Evolutionary conservation across 257 asterid genomes (phyloP).

Genomic region (Misopates orontium): DNA sequence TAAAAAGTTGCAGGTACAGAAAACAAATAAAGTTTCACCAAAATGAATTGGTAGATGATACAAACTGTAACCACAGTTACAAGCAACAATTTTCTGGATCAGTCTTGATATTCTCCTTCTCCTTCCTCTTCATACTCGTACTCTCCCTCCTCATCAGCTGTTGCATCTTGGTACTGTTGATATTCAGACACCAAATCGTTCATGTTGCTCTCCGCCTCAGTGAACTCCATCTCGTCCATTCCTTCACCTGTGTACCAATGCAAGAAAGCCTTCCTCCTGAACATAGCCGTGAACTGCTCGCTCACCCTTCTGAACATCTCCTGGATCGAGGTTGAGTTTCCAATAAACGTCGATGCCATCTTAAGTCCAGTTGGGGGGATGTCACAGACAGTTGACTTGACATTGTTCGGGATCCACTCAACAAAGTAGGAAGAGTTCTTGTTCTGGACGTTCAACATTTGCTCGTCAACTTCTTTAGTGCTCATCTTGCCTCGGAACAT

Average conservation of each 20-base stretch:
- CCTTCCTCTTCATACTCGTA: constrained; percentile 34
- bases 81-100: background rate
- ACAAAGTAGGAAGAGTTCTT: constrained; percentile 21
- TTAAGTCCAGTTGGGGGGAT: constrained; percentile 36
- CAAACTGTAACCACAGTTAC: constrained; percentile 33
- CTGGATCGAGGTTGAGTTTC: constrained; percentile 19
- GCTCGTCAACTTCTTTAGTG: constrained; percentile 19
- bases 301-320: constrained; percentile 25
- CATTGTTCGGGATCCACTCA: constrained; percentile 31
- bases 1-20: constrained; percentile 12
- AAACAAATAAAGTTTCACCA: background rate
- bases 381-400: constrained; percentile 40
- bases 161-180: constrained; percentile 38
- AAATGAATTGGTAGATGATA: constrained; percentile 34
- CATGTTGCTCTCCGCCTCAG: constrained; percentile 25
- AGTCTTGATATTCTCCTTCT: constrained; percentile 19
- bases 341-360: constrained; percentile 23
- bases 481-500: constrained; percentile 22
- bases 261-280: constrained; percentile 35
- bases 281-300: constrained; percentile 21
- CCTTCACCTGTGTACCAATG: constrained; percentile 25
- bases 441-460: constrained; percentile 21
- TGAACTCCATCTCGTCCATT: constrained; percentile 24
- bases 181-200: constrained; percentile 37
- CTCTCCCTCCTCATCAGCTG: constrained; percentile 30